Conservation (phyloP, 441 rosid genomes). For the Theobroma grandiflorum region DNA sequence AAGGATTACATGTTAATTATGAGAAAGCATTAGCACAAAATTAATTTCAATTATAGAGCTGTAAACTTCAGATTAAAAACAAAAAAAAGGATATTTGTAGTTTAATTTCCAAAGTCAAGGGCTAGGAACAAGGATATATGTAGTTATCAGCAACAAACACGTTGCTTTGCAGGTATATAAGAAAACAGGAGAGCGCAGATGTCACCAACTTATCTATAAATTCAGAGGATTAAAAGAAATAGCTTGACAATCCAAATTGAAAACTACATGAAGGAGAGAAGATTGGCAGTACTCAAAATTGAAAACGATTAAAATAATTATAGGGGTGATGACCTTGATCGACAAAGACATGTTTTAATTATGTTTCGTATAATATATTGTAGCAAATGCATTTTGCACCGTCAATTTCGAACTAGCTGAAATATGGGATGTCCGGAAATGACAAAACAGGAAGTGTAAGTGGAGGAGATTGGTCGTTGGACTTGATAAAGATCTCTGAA, state of each 20-base stretch:
- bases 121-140: neutral
- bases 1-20: no score
- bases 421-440: neutral
- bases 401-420: neutral
- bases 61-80: neutral
- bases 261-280: neutral
- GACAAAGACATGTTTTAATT: no score
- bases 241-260: neutral
- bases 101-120: neutral
- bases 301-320: no score
- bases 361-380: neutral
- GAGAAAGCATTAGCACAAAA: no score
- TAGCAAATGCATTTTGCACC: neutral
- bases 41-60: no score
- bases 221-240: no score
- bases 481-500: neutral
- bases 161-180: conserved; percentile 3
- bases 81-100: neutral
- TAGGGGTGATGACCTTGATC: neutral
- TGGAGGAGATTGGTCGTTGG: neutral
- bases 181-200: neutral
- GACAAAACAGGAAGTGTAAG: neutral
- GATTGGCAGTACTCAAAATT: neutral
- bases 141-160: neutral
- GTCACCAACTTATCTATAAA: neutral